phyloP scores from a whole-genome alignment of 805 yeast species.

The Candida yuanshanica region DNA sequence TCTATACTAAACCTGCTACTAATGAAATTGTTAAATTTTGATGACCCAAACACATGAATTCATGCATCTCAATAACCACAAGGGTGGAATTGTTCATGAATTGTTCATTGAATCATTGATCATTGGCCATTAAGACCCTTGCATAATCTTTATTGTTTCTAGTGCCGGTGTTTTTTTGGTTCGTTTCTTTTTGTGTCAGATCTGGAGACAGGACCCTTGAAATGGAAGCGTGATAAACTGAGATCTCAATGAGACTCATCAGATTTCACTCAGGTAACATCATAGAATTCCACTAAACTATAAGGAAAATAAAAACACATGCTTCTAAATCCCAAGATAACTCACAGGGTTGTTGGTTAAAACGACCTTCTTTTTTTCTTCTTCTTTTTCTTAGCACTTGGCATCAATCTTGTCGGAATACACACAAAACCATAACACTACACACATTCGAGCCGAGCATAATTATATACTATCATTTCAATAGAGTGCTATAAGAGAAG shows the following conservation, averaged over 20 bases:
- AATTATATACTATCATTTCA: background rate
- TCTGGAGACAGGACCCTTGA: background rate
- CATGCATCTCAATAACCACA: too few relatives aligned
- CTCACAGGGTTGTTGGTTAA: background rate
- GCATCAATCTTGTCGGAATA: too few relatives aligned
- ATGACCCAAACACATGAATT: too few relatives aligned
- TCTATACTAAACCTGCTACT: background rate
- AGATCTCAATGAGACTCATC: background rate
- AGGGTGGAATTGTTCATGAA: too few relatives aligned
- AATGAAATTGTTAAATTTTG: too few relatives aligned
- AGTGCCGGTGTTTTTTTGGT: too few relatives aligned
- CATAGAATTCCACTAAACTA: background rate
- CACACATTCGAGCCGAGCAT: background rate
- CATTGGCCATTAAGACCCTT: background rate
- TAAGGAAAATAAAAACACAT: background rate
- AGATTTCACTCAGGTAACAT: background rate
- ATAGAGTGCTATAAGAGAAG: background rate
- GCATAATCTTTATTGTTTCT: background rate
- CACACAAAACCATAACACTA: too few relatives aligned
- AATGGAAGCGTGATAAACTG: background rate
- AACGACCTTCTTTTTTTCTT: too few relatives aligned
- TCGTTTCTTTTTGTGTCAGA: too few relatives aligned
- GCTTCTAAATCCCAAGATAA: background rate
- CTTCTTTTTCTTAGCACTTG: background rate
- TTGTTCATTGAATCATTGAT: too few relatives aligned